phyloP scores from a whole-genome alignment of 2,329 filamentous ascomycete genomes.

The Leptoxyphium fumago region DNA sequence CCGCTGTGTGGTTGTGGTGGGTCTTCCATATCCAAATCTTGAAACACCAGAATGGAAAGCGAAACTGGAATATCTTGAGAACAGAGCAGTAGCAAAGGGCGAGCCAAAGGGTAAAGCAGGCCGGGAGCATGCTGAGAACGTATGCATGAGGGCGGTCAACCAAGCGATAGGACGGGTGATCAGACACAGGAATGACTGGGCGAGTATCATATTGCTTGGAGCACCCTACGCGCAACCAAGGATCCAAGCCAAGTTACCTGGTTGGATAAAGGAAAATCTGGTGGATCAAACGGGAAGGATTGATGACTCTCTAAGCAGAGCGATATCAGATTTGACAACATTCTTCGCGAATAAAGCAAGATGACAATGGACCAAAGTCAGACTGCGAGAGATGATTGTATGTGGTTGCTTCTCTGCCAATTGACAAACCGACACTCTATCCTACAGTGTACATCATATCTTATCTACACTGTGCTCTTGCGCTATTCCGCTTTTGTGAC shows the following conservation, averaged over 20 bases:
- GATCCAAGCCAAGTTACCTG: conserved; percentile 67
- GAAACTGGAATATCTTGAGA: conserved; percentile 73
- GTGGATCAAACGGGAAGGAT: conserved; percentile 13
- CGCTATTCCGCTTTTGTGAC: too few species aligned
- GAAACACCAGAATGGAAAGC: conserved; percentile 85
- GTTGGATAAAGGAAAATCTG: conserved; percentile 71
- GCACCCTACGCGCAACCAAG: conserved; percentile 58
- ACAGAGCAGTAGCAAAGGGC: conserved; percentile 29
- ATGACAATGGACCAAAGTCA: too few species aligned
- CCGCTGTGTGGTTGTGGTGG: conserved; percentile 79
- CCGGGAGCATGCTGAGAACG: conserved; percentile 79
- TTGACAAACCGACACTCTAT: too few species aligned
- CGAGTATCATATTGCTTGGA: conserved; percentile 76
- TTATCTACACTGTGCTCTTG: too few species aligned
- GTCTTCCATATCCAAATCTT: conserved; percentile 83
- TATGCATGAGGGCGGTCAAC: conserved; percentile 93
- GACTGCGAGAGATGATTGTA: too few species aligned
- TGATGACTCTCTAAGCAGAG: too few species aligned
- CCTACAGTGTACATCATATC: too few species aligned
- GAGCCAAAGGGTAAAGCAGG: conserved; percentile 36
- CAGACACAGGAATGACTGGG: conserved; percentile 75
- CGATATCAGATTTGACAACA: too few species aligned
- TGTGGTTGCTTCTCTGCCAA: too few species aligned
- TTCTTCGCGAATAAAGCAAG: too few species aligned
- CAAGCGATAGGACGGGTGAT: conserved; percentile 92